These are phyloP conservation scores for Nicotiana paniculata DNA, from an alignment of 257 asterid genomes.

Conservation along the genomic window DNA sequence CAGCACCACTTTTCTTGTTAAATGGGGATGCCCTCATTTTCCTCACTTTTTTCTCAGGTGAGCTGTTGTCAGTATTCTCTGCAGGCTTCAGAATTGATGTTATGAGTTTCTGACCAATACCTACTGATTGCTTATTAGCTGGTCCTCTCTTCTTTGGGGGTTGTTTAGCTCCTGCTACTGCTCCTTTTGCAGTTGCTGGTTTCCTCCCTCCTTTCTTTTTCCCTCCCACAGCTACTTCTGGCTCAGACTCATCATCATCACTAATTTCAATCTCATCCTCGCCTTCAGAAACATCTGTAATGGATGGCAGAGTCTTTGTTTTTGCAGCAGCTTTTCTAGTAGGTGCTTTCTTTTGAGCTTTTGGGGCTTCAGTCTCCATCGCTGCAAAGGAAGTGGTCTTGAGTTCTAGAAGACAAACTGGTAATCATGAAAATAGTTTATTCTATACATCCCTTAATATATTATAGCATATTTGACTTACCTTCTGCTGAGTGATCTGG, in stretches of 20 bases:
- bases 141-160: slow-evolving; percentile 63
- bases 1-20: slow-evolving; percentile 85
- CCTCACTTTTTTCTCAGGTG: slow-evolving; percentile 84
- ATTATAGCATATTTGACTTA: slow-evolving; percentile 7
- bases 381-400: slow-evolving; percentile 19
- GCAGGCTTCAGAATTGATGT: slow-evolving; percentile 59
- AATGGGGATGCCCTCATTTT: slow-evolving; percentile 82
- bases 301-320: slow-evolving; percentile 34
- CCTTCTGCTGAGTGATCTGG: slow-evolving; percentile 69
- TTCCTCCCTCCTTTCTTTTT: slow-evolving; percentile 53
- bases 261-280: slow-evolving; percentile 29
- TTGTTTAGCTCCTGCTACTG: slow-evolving; percentile 16
- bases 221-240: slow-evolving; percentile 25
- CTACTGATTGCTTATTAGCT: slow-evolving; percentile 33
- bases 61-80: slow-evolving; percentile 21
- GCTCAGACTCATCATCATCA: slow-evolving; percentile 39
- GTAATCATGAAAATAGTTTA: not conserved
- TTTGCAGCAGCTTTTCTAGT: slow-evolving; percentile 43
- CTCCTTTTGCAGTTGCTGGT: slow-evolving; percentile 35
- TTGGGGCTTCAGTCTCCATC: slow-evolving; percentile 36
- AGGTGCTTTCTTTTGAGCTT: slow-evolving; percentile 43
- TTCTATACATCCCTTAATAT: not conserved
- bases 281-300: slow-evolving; percentile 37
- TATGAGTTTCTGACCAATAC: slow-evolving; percentile 59
- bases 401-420: not conserved